Percentiles rank a stretch among this genome's conserved stretches.
Evolutionary conservation across 2,329 filamentous ascomycete genomes (phyloP).

Genomic region (Rhynchosporium secalis): DNA sequence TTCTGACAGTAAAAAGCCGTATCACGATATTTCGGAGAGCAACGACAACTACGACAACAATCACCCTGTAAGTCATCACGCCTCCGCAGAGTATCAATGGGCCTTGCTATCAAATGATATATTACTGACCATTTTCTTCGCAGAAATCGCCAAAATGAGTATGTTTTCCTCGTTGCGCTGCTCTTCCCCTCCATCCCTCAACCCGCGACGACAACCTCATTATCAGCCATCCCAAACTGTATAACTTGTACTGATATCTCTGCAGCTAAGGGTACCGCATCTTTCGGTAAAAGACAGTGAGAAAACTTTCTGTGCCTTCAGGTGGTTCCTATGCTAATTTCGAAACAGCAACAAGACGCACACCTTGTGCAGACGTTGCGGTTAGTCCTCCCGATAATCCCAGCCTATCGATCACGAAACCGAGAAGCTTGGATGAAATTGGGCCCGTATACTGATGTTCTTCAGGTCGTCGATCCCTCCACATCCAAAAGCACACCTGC

Average conservation of each 20-base stretch:
- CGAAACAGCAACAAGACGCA: conserved; percentile 39
- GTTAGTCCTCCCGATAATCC: conserved; percentile 35
- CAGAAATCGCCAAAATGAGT: conserved; percentile 40
- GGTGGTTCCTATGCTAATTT: not conserved
- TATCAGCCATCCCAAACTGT: conserved; percentile 5
- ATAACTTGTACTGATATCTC: conserved; percentile 26
- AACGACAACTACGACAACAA: conserved; percentile 6
- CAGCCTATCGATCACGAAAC: not conserved
- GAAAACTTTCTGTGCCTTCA: not conserved
- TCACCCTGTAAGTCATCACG: conserved; percentile 2
- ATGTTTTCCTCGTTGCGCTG: conserved; percentile 21
- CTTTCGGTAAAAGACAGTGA: conserved; percentile 38
- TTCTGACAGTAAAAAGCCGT: not conserved
- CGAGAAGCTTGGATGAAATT: not conserved
- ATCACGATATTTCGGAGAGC: not conserved
- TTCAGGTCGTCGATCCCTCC: conserved; percentile 89
- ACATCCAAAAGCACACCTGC: conserved; percentile 99
- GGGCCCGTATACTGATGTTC: conserved; percentile 30
- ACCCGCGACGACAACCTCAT: conserved; percentile 3
- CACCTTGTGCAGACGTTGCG: conserved; percentile 42
- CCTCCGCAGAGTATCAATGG: not conserved
- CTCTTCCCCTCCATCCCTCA: not conserved
- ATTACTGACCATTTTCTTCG: conserved; percentile 14
- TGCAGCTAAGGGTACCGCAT: conserved; percentile 40
- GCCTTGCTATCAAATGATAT: not conserved